Evolutionary conservation across 805 yeast genomes (phyloP).

Genomic region (Ogataea corticis): DNA sequence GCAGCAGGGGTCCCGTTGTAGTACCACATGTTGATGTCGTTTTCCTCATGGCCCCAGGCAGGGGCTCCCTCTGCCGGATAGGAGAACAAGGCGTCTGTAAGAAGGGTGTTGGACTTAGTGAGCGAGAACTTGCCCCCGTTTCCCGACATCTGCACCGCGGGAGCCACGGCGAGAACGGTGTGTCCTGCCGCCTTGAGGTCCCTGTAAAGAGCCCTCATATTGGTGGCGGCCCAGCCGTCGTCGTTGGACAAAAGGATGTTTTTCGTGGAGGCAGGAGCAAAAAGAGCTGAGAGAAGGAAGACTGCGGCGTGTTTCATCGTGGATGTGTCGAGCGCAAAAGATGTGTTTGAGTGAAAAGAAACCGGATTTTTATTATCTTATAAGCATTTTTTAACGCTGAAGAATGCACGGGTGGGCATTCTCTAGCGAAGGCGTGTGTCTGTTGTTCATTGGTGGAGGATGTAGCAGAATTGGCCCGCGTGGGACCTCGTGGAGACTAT

Average conservation of each 20-base stretch:
- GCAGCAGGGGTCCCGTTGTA: slow-evolving; percentile 59
- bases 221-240: slow-evolving; percentile 59
- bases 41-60: slow-evolving; percentile 54
- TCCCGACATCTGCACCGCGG: slow-evolving; percentile 52
- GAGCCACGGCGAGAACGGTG: slow-evolving; percentile 51
- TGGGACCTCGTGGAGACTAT: too few species aligned
- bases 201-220: slow-evolving; percentile 55
- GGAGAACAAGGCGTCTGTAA: slow-evolving; percentile 47
- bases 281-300: slow-evolving; percentile 3
- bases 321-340: background rate
- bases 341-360: too few species aligned
- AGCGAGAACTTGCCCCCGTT: slow-evolving; percentile 54
- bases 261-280: slow-evolving; percentile 29
- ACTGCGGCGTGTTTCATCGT: background rate
- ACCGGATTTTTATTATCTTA: background rate
- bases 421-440: background rate
- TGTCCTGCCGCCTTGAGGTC: slow-evolving; percentile 48
- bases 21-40: slow-evolving; percentile 49
- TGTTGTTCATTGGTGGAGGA: too few species aligned
- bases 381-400: background rate
- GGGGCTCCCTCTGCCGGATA: slow-evolving; percentile 51
- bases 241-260: slow-evolving; percentile 54
- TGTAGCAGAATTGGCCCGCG: too few species aligned
- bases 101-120: slow-evolving; percentile 41
- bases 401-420: background rate